Conservation (phyloP, 2,329 filamentous ascomycete genomes). For the Aspergillus carbonarius region DNA sequence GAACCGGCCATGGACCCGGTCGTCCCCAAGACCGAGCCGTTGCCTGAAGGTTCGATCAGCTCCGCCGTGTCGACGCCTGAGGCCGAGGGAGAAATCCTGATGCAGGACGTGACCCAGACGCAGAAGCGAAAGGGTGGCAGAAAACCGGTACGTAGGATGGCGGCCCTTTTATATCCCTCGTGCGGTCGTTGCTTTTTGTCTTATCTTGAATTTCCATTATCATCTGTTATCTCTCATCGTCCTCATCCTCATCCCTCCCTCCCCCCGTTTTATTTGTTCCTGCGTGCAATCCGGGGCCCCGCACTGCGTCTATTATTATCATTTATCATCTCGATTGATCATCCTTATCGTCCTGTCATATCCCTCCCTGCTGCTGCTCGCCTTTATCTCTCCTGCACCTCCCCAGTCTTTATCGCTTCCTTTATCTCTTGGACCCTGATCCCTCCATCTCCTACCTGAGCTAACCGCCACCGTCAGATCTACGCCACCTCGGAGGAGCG, state of each 20-base stretch:
- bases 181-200: slow-evolving; percentile 14
- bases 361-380: slow-evolving; percentile 9
- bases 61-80: slow-evolving; percentile 49
- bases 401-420: slow-evolving; percentile 4
- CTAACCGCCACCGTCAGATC: slow-evolving; percentile 59
- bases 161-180: slow-evolving; percentile 6
- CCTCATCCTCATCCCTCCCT: slow-evolving; percentile 3
- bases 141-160: slow-evolving; percentile 73
- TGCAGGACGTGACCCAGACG: slow-evolving; percentile 46
- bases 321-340: slow-evolving; percentile 21
- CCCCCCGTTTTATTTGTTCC: slow-evolving; percentile 3
- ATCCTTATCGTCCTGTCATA: slow-evolving; percentile 18
- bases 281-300: slow-evolving; percentile 31
- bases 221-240: slow-evolving; percentile 8
- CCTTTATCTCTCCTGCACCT: slow-evolving; percentile 1
- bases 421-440: slow-evolving; percentile 9
- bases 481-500: slow-evolving; percentile 98
- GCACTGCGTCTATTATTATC: slow-evolving; percentile 24
- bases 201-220: slow-evolving; percentile 11
- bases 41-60: slow-evolving; percentile 44
- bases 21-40: slow-evolving; percentile 44
- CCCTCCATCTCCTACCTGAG: slow-evolving; percentile 1
- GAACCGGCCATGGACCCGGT: slow-evolving; percentile 42
- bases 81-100: slow-evolving; percentile 40
- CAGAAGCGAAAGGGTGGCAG: slow-evolving; percentile 97